Evolutionary conservation across 768 basidiomycete genomes (phyloP).

Genomic region (Cystobasidiopsis lactophilus): DNA sequence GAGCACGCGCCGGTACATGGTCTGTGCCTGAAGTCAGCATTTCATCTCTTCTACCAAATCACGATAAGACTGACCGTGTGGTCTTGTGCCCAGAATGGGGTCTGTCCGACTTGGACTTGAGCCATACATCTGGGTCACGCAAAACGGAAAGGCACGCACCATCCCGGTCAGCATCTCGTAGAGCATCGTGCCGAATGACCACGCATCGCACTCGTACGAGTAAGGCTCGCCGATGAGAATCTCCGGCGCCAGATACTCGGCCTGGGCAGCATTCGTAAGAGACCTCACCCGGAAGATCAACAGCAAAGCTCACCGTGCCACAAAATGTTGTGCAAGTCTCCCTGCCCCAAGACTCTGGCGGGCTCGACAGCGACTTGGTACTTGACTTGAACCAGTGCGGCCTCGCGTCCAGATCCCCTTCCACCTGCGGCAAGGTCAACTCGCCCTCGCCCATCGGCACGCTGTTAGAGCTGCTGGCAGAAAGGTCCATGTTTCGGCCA

Average conservation of each 20-base stretch:
- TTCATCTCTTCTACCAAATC: no score
- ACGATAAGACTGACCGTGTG: no score
- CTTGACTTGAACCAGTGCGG: neutral
- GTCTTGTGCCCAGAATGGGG: slow-evolving; percentile 78
- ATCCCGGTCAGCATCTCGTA: slow-evolving; percentile 94
- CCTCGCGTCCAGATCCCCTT: neutral
- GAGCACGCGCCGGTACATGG: slow-evolving; percentile 82
- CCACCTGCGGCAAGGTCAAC: slow-evolving; percentile 6
- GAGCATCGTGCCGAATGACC: slow-evolving; percentile 93
- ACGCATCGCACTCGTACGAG: slow-evolving; percentile 91
- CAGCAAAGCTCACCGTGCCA: neutral
- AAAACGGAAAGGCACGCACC: slow-evolving; percentile 32
- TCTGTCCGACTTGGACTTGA: slow-evolving; percentile 31
- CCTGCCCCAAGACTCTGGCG: neutral
- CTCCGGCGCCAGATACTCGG: slow-evolving; percentile 88
- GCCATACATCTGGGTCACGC: neutral
- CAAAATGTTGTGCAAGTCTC: slow-evolving; percentile 68
- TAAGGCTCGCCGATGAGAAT: slow-evolving; percentile 79
- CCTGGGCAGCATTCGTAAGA: slow-evolving; percentile 61
- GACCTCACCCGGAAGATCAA: no score
- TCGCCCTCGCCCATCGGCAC: neutral
- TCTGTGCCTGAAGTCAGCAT: no score
- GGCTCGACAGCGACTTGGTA: neutral
- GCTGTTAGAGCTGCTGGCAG: neutral
- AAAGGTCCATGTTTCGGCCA: neutral